These are phyloP conservation scores for Linnemannia exigua DNA, from an alignment of 192 early-diverging fungal genomes.

Conservation along the genomic window DNA sequence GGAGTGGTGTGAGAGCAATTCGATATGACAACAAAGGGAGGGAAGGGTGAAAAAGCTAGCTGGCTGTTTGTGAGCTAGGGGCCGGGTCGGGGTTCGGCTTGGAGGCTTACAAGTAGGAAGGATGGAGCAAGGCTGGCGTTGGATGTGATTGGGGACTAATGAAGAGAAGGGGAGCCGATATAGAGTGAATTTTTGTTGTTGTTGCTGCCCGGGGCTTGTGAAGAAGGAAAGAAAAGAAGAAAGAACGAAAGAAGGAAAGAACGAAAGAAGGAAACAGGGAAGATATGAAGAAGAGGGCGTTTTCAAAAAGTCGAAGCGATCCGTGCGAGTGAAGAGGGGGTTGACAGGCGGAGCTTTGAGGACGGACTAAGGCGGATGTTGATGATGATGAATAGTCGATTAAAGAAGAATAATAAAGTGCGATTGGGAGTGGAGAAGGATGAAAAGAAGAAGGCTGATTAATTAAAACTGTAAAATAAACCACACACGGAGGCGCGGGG, in stretches of 20 bases:
- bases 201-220: not conserved
- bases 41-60: not conserved
- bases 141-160: not conserved
- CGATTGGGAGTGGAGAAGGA: too few relatives aligned
- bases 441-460: not conserved
- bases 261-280: too few relatives aligned
- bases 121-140: not conserved
- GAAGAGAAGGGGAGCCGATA: not conserved
- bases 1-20: not conserved
- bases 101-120: not conserved
- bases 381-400: not conserved
- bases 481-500: not conserved
- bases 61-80: constrained; percentile 1
- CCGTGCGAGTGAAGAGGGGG: not conserved
- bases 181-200: not conserved
- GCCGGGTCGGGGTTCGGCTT: not conserved
- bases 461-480: not conserved
- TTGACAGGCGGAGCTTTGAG: not conserved
- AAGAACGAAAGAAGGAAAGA: constrained; percentile 13
- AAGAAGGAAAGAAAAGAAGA: not conserved
- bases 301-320: constrained; percentile 2
- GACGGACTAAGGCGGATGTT: not conserved
- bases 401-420: not conserved
- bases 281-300: constrained; percentile 4
- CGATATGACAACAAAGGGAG: not conserved